Conservation (phyloP, 495 filamentous ascomycete genomes). For the Penicillium verhagenii region DNA sequence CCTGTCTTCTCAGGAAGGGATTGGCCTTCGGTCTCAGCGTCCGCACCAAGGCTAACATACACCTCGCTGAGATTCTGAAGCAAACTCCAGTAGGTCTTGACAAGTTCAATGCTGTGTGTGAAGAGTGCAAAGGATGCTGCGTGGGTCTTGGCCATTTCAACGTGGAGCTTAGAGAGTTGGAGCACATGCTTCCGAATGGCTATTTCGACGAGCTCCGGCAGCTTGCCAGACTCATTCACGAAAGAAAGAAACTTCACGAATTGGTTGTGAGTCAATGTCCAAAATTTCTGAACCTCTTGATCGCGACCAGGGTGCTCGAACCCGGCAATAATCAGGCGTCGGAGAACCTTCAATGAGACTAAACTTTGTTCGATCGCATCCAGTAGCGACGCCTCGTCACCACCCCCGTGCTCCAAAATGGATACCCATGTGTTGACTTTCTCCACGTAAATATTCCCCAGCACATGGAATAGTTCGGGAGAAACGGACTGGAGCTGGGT, state of each 20-base stretch:
- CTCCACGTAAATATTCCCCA: constrained; percentile 73
- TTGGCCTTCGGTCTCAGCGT: constrained; percentile 50
- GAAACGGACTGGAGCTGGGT: constrained; percentile 69
- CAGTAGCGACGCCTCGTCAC: constrained; percentile 57
- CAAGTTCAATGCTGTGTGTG: constrained; percentile 71
- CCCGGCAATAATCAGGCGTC: constrained; percentile 75
- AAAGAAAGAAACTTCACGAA: constrained; percentile 64
- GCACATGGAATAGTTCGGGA: constrained; percentile 74
- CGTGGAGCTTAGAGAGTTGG: constrained; percentile 87
- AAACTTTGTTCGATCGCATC: constrained; percentile 72
- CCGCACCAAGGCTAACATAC: constrained; percentile 54
- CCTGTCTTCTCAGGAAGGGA: constrained; percentile 71
- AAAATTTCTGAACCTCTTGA: constrained; percentile 70
- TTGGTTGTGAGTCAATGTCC: constrained; percentile 68
- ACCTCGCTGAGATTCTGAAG: constrained; percentile 71
- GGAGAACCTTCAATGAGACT: constrained; percentile 72
- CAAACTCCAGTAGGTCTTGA: constrained; percentile 79
- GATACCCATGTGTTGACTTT: constrained; percentile 69
- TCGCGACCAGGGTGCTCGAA: constrained; percentile 83
- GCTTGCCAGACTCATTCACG: constrained; percentile 22
- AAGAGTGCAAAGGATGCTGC: constrained; percentile 78
- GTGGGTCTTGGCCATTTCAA: constrained; percentile 74
- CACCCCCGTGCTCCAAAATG: constrained; percentile 53
- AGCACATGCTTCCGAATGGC: constrained; percentile 80
- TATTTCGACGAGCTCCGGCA: constrained; percentile 37